These are phyloP conservation scores for Talaromyces rugulosus DNA, from an alignment of 2,329 filamentous ascomycete genomes.

Conservation along the genomic window DNA sequence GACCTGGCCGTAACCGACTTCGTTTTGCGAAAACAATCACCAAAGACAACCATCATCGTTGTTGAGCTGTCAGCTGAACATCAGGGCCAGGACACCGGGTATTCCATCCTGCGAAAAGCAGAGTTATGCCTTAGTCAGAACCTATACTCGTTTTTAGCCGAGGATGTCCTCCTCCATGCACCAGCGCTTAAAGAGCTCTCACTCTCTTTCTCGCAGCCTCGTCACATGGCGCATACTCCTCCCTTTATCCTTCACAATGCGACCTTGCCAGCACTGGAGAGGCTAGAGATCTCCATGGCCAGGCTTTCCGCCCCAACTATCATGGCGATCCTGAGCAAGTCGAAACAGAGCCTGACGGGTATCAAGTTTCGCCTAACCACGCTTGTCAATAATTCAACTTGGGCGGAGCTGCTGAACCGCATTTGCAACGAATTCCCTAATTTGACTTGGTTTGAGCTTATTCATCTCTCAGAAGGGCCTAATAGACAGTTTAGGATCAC, in stretches of 20 bases:
- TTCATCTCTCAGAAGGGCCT: neutral
- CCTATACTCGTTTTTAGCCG: neutral
- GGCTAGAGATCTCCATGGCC: neutral
- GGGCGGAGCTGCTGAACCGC: neutral
- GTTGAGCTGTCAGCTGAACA: neutral
- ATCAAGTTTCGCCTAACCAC: neutral
- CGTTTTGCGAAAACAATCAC: neutral
- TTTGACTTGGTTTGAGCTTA: neutral
- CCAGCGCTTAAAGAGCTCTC: constrained; percentile 4
- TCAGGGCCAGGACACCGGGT: neutral
- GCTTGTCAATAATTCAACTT: neutral
- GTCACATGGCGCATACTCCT: neutral
- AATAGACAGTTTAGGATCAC: neutral
- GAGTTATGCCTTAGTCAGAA: neutral
- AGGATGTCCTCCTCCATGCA: constrained; percentile 2
- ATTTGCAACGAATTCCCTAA: neutral
- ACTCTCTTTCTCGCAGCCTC: constrained; percentile 1
- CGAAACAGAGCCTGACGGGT: neutral
- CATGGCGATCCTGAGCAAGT: neutral
- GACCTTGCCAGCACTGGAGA: neutral
- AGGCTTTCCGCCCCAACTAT: neutral
- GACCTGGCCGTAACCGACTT: neutral
- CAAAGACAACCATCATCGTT: neutral
- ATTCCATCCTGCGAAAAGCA: neutral
- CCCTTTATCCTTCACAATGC: neutral